Base-by-base conservation (phyloP, 2,329 filamentous ascomycete species). In the Aspergillus brasiliensis region DNA sequence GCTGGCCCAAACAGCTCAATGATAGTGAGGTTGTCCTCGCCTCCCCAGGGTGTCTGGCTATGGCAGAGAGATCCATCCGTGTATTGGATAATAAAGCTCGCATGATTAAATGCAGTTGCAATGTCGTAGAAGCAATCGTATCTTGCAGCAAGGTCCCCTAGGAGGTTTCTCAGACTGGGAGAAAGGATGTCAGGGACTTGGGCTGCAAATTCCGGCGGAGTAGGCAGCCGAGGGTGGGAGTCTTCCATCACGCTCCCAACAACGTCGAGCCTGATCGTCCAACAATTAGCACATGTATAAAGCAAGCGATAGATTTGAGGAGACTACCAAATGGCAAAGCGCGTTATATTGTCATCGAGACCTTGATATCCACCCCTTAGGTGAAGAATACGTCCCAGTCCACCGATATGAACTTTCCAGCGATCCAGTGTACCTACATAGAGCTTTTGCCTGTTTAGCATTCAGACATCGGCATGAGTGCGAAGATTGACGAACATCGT, bases 351-450 rank as follows among this genome's bases (percentile, higher is more conserved):
- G 5, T 19, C 48, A 34, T 51, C 42, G 11, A 68, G 62, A 25
- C 51, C 54, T 8, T 60, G 47, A 25, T 65, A 62, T 17, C 64
- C 65, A 10, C 64, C 66, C 27, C 67, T 58, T 5, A 68, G 42
- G 11, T 59, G 57, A 17, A 67, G 46, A 2, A 71, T 64, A 6
- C 52, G 54, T 17, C 61, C 51, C 15, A 71, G 59, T 31, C 69
- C 69, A 3, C 49, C 46, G 23, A 68, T 65, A 53, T 71, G 67
- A 27, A 65, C 56, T 4, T 31, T 56, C 61, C 62, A 69, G 34
- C 69, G 63, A 44, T 63, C 57, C 51, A 63, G 58, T n/a, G 51
- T 63, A 3, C 67, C 65, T 4, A 69, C 60, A 49, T 66, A 66
- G 61, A 57, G 47, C 55, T 57, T 6, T n/a, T 6, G 15, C 15